A percentile compares a stretch with the other conserved stretches of the same genome.
Evolutionary conservation across 208 protist genomes (phyloP).

Genomic region (Balamuthia mandrillaris): DNA sequence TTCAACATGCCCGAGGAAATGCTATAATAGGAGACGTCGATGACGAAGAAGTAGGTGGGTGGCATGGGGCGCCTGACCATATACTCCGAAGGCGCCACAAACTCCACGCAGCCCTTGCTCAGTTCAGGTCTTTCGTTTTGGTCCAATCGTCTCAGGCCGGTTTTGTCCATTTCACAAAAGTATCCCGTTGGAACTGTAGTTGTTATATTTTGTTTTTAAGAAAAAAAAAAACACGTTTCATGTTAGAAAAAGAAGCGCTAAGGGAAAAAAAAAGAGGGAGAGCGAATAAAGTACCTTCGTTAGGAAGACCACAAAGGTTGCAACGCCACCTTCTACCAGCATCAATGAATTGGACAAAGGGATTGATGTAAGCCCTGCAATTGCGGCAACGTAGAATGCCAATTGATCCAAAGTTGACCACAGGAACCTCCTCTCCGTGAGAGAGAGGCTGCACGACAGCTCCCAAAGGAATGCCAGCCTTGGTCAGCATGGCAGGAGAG

Average conservation of each 20-base stretch:
- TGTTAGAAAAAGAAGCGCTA: constrained; percentile 8
- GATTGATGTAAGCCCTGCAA: constrained; percentile 95
- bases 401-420: constrained; percentile 55
- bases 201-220: background rate
- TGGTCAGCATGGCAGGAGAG: background rate
- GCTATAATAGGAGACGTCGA: constrained; percentile 88
- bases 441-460: constrained; percentile 50
- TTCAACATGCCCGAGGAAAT: constrained; percentile 78
- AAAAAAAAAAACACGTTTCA: constrained; percentile 32
- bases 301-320: constrained; percentile 86
- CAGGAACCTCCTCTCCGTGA: constrained; percentile 32
- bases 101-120: constrained; percentile 79
- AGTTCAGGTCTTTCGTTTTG: constrained; percentile 62
- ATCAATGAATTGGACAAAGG: constrained; percentile 91
- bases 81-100: constrained; percentile 85
- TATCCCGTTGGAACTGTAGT: constrained; percentile 74
- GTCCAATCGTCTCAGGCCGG: constrained; percentile 69
- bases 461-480: constrained; percentile 51
- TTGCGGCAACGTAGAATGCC: constrained; percentile 68
- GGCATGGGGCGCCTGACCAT: constrained; percentile 60
- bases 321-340: constrained; percentile 87
- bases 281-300: constrained; percentile 75
- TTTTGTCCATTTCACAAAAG: constrained; percentile 79
- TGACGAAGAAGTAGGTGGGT: constrained; percentile 87
- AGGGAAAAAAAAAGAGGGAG: constrained; percentile 48